Base-by-base conservation (phyloP, 2,329 filamentous ascomycete species). In the Chaetomium sp. region DNA sequence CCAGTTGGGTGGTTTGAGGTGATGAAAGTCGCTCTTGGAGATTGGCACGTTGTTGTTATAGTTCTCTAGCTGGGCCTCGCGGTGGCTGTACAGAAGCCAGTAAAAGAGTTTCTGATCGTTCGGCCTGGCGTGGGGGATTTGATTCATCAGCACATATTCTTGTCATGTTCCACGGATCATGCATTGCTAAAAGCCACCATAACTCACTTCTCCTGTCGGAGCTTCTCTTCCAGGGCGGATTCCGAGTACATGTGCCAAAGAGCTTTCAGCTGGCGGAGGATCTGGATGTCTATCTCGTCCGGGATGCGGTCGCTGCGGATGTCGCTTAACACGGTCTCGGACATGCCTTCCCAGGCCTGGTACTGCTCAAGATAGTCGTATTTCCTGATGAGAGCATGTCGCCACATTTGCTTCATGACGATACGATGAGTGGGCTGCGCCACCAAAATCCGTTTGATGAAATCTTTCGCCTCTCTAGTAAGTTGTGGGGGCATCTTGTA, bases 51-150 rank as follows among this genome's bases (percentile, higher is more conserved):
- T 81, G 35, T 85, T 84, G 57, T 87, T 87, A 67, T 94, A 97
- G 66, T 96, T 89, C 68, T 97, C 91, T 1, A 95, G 72, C 63
- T 94, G 86, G 59, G 89, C 85, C 61, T 95, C 85, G 45, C 89
- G 82, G 69, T 96, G 95, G 69, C 86, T 87, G 61, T 87, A 73
- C 6, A 99, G 79, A 19, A 95, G 80, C 71, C 85, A 87, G 70
- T 97, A 99, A 70, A 97, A 96, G 62, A 92, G 80, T 67, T 96
- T 95, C 68, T 96, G 91, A 54, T 96, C 89, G 61, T 95, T 97
- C 4, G 82, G 77, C 61, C 88, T 92, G 36, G 46, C n/a, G 49
- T 27, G 19, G 3, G 41, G 2, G 33, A 60, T 45, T 48, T 44
- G 48, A 59, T 42, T 27, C 47, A 53, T 5, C 10, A 14, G 14